Percentiles rank a stretch among this genome's conserved stretches.
phyloP scores from a whole-genome alignment of 106 monocot genomes.

The Dioscorea zingiberensis region DNA sequence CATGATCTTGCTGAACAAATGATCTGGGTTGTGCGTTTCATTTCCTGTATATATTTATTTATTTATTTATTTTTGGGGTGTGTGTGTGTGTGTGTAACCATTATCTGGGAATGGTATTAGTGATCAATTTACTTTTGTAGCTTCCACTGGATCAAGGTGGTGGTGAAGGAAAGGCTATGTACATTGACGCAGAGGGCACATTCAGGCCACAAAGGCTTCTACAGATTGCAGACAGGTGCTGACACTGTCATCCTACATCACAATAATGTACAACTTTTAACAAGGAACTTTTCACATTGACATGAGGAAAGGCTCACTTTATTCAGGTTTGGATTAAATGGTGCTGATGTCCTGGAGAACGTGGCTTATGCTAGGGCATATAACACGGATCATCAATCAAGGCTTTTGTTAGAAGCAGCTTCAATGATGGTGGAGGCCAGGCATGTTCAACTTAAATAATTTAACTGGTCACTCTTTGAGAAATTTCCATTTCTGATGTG shows the following conservation, averaged over 20 bases:
- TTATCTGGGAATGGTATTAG: too few relatives aligned
- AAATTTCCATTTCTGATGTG: not conserved
- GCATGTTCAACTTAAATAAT: conserved; percentile 15
- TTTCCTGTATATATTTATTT: too few relatives aligned
- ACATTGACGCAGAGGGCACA: conserved; percentile 96
- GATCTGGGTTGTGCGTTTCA: too few relatives aligned
- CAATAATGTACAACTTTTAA: too few relatives aligned
- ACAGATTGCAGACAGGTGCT: conserved; percentile 92
- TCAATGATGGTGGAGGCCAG: conserved; percentile 99
- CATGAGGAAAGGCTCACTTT: not conserved
- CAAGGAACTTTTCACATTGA: not conserved
- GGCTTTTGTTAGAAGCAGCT: conserved; percentile 92
- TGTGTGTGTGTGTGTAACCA: too few relatives aligned
- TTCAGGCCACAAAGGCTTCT: conserved; percentile 92
- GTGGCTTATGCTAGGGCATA: conserved; percentile 98
- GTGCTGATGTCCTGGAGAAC: conserved; percentile 94
- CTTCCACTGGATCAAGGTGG: conserved; percentile 98
- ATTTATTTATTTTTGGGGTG: too few relatives aligned
- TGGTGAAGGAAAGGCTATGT: conserved; percentile 94
- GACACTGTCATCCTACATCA: too few relatives aligned
- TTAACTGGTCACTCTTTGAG: not conserved
- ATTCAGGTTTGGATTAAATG: conserved; percentile 84
- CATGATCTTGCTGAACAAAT: too few relatives aligned
- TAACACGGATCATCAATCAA: conserved; percentile 96
- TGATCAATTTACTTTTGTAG: conserved; percentile 24